Conservation (phyloP, 768 basidiomycete species). For the Pisolithus albus region DNA sequence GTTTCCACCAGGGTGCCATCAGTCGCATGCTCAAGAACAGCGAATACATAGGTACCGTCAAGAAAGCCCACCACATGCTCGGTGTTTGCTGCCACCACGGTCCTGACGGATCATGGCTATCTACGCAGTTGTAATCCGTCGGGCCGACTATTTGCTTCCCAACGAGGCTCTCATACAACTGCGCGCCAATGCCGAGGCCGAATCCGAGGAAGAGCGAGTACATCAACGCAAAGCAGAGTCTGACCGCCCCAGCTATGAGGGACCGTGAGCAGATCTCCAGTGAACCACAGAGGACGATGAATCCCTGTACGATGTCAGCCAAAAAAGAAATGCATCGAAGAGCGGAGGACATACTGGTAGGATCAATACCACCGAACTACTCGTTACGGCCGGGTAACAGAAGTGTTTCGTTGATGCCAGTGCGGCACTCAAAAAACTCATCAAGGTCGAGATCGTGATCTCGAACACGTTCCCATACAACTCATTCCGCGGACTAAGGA, state of each 20-base stretch:
- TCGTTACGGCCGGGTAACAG: constrained; percentile 77
- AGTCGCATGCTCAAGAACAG: constrained; percentile 60
- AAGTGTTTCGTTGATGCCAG: constrained; percentile 61
- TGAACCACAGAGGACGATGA: constrained; percentile 63
- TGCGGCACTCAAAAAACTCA: constrained; percentile 74
- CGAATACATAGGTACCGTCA: constrained; percentile 66
- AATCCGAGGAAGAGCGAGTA: constrained; percentile 78
- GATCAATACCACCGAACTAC: constrained; percentile 72
- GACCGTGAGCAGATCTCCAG: constrained; percentile 77
- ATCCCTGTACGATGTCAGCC: constrained; percentile 34
- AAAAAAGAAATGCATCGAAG: constrained; percentile 1
- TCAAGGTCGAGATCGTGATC: constrained; percentile 71
- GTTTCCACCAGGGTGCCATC: constrained; percentile 49
- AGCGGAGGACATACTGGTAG: constrained; percentile 47
- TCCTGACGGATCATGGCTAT: constrained; percentile 47
- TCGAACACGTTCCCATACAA: constrained; percentile 78
- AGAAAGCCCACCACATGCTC: constrained; percentile 65
- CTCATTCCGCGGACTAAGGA: constrained; percentile 66
- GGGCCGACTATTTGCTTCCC: constrained; percentile 38
- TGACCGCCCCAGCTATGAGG: constrained; percentile 78
- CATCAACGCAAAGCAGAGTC: constrained; percentile 70
- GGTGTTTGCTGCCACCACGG: constrained; percentile 75
- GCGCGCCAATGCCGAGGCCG: constrained; percentile 74
- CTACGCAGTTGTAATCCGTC: constrained; percentile 54
- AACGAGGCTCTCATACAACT: constrained; percentile 56